These are phyloP conservation scores for Coemansia umbellata DNA, from an alignment of 192 early-diverging fungal species.

Conservation along the genomic window DNA sequence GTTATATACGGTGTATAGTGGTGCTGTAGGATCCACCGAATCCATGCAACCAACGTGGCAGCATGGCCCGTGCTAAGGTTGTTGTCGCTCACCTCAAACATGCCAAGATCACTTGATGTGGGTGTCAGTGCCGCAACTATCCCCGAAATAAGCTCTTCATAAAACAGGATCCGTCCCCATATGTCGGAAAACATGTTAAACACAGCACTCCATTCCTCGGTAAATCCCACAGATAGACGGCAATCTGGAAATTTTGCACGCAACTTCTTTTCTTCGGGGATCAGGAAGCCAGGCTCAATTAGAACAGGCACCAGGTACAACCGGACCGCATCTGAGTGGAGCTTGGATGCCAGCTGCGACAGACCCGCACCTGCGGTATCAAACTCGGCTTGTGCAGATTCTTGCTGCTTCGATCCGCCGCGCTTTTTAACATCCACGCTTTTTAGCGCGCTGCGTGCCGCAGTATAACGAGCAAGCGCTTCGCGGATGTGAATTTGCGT, in stretches of 20 bases:
- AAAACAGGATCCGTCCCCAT: constrained; percentile 38
- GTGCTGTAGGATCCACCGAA: constrained; percentile 49
- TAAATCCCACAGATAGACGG: constrained; percentile 34
- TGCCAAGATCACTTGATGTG: constrained; percentile 12
- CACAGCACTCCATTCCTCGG: constrained; percentile 40
- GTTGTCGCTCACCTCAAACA: constrained; percentile 23
- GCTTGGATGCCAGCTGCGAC: constrained; percentile 29
- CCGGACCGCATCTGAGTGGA: constrained; percentile 47
- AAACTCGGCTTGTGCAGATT: neutral
- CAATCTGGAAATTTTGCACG: constrained; percentile 36
- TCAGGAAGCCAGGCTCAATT: constrained; percentile 54
- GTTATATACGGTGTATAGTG: constrained; percentile 8
- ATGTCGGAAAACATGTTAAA: constrained; percentile 38
- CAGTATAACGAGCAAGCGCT: constrained; percentile 21
- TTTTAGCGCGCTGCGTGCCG: neutral
- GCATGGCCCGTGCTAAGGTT: constrained; percentile 48
- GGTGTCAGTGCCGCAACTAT: constrained; percentile 27
- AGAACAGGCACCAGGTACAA: constrained; percentile 52
- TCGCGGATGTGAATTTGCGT: constrained; percentile 25
- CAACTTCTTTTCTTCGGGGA: constrained; percentile 57
- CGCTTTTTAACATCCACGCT: neutral
- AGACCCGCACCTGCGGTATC: constrained; percentile 21
- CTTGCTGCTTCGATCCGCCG: neutral
- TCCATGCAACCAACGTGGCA: constrained; percentile 57
- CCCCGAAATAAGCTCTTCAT: constrained; percentile 33